Evolutionary conservation across 2,329 filamentous ascomycete species (phyloP).

Genomic region (Calonectria montana): DNA sequence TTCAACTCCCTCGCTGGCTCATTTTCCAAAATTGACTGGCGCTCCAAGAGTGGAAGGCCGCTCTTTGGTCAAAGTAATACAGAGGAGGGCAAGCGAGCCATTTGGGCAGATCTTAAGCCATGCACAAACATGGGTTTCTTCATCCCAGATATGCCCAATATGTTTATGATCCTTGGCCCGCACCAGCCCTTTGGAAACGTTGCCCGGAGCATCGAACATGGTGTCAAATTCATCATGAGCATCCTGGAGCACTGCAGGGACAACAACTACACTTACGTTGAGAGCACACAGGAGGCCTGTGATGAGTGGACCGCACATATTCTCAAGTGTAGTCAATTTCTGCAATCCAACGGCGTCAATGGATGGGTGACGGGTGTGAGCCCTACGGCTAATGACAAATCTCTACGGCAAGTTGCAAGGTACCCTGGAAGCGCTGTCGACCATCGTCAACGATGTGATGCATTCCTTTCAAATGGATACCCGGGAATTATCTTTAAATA

Average conservation of each 20-base stretch:
- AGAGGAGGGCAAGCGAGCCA: slow-evolving; percentile 16
- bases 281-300: slow-evolving; percentile 26
- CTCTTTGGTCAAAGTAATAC: slow-evolving; percentile 28
- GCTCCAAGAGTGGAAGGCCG: slow-evolving; percentile 18
- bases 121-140: slow-evolving; percentile 25
- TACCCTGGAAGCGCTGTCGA: slow-evolving; percentile 30
- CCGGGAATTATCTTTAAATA: not conserved
- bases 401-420: slow-evolving; percentile 52
- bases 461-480: not conserved
- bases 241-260: slow-evolving; percentile 29
- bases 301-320: slow-evolving; percentile 54
- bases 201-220: slow-evolving; percentile 32
- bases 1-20: slow-evolving; percentile 34
- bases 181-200: slow-evolving; percentile 35
- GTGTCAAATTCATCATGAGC: slow-evolving; percentile 11
- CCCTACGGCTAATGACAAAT: slow-evolving; percentile 59
- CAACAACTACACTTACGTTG: slow-evolving; percentile 19
- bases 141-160: slow-evolving; percentile 34
- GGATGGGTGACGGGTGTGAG: slow-evolving; percentile 68
- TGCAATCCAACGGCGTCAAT: slow-evolving; percentile 52
- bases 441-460: slow-evolving; percentile 26
- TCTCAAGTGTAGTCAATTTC: slow-evolving; percentile 53
- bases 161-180: slow-evolving; percentile 37
- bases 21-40: slow-evolving; percentile 34
- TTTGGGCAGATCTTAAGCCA: slow-evolving; percentile 33